A percentile compares a stretch with the other conserved stretches of the same genome.
Conservation (phyloP, 75 land plant species). For the Adiantum capillusveneris region DNA sequence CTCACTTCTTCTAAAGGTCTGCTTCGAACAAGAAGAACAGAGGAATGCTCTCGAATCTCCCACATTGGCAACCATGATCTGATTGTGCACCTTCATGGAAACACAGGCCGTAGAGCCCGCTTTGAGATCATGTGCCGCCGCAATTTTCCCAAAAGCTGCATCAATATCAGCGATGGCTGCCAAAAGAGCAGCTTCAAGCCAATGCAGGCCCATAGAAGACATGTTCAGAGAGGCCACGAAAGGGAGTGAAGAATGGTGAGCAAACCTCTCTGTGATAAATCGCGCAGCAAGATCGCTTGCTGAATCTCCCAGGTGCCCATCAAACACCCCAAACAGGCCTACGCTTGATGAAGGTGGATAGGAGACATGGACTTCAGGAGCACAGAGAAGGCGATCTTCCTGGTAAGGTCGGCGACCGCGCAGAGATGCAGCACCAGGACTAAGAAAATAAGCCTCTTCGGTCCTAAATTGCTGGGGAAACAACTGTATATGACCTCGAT, state of each 20-base stretch:
- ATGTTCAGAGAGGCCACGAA: neutral
- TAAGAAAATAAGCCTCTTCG: neutral
- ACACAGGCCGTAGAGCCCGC: constrained; percentile 84
- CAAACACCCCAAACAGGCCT: constrained; percentile 77
- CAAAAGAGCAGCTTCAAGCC: neutral
- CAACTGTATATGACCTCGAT: no score
- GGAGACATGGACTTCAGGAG: neutral
- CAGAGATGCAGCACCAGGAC: neutral
- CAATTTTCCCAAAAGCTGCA: neutral
- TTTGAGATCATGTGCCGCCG: constrained; percentile 22
- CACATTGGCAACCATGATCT: constrained; percentile 69
- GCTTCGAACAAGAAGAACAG: constrained; percentile 32
- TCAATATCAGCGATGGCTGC: neutral
- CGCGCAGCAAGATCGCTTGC: constrained; percentile 81
- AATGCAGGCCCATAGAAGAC: neutral
- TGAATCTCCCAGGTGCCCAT: constrained; percentile 89
- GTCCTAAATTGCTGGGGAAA: no score
- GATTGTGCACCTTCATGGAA: constrained; percentile 52
- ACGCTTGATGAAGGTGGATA: constrained; percentile 19
- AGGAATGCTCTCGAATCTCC: constrained; percentile 88
- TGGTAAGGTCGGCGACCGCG: constrained; percentile 1
- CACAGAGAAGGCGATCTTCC: constrained; percentile 5
- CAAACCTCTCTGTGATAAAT: constrained; percentile 23
- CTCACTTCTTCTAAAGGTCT: neutral
- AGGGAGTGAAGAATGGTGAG: neutral